phyloP scores from a whole-genome alignment of 2,329 filamentous ascomycete genomes.

The Hypoxylon sp. region DNA sequence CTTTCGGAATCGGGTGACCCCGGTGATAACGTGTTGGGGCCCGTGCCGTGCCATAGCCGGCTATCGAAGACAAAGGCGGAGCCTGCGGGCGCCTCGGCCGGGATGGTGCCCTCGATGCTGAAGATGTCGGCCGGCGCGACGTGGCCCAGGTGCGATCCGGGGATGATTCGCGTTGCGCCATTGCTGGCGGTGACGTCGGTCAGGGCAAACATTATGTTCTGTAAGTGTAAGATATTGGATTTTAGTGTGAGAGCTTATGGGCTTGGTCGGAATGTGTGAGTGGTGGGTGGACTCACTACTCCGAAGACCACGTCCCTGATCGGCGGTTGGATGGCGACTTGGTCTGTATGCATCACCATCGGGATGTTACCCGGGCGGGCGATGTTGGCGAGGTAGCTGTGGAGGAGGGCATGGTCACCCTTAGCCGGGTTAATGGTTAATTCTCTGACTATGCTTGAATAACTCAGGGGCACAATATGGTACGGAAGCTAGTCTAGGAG shows the following conservation, averaged over 20 bases:
- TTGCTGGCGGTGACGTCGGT: conserved; percentile 53
- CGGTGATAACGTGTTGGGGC: conserved; percentile 41
- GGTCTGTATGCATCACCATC: conserved; percentile 53
- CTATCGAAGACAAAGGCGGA: conserved; percentile 51
- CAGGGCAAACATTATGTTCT: conserved; percentile 21
- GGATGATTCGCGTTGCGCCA: conserved; percentile 52
- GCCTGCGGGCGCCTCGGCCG: conserved; percentile 50
- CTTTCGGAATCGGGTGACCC: conserved; percentile 42
- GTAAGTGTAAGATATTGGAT: neutral
- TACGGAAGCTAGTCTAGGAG: neutral
- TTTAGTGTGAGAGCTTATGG: neutral
- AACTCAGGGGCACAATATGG: neutral
- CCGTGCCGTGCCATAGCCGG: conserved; percentile 53
- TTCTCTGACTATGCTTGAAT: neutral
- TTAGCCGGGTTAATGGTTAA: neutral
- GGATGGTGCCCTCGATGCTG: conserved; percentile 44
- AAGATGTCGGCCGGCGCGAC: conserved; percentile 48
- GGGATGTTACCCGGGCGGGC: conserved; percentile 48
- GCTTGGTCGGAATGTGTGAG: neutral
- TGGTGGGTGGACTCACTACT: neutral
- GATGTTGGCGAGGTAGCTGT: conserved; percentile 54
- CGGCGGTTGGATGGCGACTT: conserved; percentile 49
- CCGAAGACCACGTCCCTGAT: conserved; percentile 48
- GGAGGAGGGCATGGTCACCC: conserved; percentile 50
- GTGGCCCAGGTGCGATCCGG: conserved; percentile 44